Percentiles rank a stretch among this genome's conserved stretches.
These are phyloP conservation scores for Elymus sibiricus DNA, from an alignment of 176 grass and related monocot genomes.

Conservation along the genomic window DNA sequence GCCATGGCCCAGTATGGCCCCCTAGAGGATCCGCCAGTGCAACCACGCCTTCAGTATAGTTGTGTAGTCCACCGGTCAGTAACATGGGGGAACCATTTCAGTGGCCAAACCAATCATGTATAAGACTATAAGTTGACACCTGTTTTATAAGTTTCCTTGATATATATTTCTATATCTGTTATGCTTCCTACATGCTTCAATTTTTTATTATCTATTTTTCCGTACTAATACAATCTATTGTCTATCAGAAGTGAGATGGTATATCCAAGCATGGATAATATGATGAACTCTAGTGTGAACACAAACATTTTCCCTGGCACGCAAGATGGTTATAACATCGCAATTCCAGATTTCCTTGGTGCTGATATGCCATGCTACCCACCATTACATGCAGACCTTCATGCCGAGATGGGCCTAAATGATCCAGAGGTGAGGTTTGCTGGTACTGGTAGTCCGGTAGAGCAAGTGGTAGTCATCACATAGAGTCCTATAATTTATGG, in stretches of 20 bases:
- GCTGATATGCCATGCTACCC: conserved; percentile 71
- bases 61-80: background rate
- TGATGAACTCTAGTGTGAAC: conserved; percentile 42
- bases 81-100: conserved; percentile 18
- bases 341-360: conserved; percentile 85
- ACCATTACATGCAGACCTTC: conserved; percentile 65
- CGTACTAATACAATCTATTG: conserved; percentile 23
- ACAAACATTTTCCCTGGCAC: conserved; percentile 60
- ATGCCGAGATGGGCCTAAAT: conserved; percentile 57
- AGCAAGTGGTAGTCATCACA: background rate
- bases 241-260: conserved; percentile 44
- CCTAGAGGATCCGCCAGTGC: too few species aligned
- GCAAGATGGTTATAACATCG: conserved; percentile 74
- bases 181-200: conserved; percentile 10
- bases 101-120: conserved; percentile 6
- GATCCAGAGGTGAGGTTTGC: conserved; percentile 37
- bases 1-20: too few species aligned
- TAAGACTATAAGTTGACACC: background rate
- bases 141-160: conserved; percentile 11
- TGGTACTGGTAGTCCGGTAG: background rate
- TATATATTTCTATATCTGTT: conserved; percentile 14
- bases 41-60: conserved; percentile 1
- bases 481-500: background rate
- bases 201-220: background rate
- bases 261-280: conserved; percentile 70